Evolutionary conservation across 768 basidiomycete species (phyloP).

Genomic region (Infundibulicybe gibba): DNA sequence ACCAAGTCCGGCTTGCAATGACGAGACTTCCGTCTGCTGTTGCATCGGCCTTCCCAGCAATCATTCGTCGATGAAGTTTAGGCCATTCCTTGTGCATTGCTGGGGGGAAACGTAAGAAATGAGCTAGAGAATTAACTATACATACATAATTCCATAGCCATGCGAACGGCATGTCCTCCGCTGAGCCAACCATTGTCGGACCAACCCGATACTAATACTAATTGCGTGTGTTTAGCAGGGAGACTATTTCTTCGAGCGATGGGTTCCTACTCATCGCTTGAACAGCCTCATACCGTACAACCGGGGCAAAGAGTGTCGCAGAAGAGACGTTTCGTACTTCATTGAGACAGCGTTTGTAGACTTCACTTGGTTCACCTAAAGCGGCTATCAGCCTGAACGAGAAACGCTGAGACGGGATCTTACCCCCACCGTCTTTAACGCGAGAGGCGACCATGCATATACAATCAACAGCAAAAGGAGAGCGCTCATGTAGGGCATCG

Average conservation of each 20-base stretch:
- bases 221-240: neutral
- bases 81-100: slow-evolving; percentile 94
- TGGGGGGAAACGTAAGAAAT: slow-evolving; percentile 19
- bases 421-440: slow-evolving; percentile 88
- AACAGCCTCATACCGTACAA: slow-evolving; percentile 80
- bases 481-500: slow-evolving; percentile 81
- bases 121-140: neutral
- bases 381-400: slow-evolving; percentile 4
- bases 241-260: neutral
- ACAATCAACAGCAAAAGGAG: slow-evolving; percentile 89
- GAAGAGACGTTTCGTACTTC: slow-evolving; percentile 86
- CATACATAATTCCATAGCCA: slow-evolving; percentile 92
- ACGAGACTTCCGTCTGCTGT: slow-evolving; percentile 76
- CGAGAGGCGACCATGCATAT: slow-evolving; percentile 94
- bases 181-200: slow-evolving; percentile 95
- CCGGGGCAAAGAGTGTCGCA: slow-evolving; percentile 84
- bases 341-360: slow-evolving; percentile 67
- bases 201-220: slow-evolving; percentile 91
- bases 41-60: slow-evolving; percentile 52
- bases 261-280: slow-evolving; percentile 83
- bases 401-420: slow-evolving; percentile 12
- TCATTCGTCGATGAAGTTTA: slow-evolving; percentile 73
- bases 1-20: slow-evolving; percentile 84
- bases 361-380: slow-evolving; percentile 70
- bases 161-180: slow-evolving; percentile 93